Conservation (phyloP, 257 asterid genomes). For the Galeopsis tetrahit region DNA sequence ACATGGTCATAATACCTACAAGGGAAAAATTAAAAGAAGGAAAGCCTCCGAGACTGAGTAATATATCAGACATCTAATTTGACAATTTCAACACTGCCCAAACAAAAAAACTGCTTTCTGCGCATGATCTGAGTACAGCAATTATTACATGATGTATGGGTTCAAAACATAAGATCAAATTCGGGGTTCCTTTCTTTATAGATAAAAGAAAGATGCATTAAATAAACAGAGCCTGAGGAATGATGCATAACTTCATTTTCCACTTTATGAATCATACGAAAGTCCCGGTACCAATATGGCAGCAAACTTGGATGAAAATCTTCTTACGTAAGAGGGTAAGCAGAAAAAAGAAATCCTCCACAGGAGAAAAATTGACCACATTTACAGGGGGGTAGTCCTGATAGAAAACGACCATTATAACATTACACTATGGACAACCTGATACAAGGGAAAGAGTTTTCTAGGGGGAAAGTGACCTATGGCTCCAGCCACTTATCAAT, state of each 20-base stretch:
- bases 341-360: not conserved
- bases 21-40: constrained; percentile 6
- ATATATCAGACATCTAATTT: not conserved
- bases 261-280: not conserved
- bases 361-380: not conserved
- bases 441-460: not conserved
- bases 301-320: constrained; percentile 15
- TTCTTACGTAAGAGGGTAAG: not conserved
- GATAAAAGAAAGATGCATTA: constrained; percentile 8
- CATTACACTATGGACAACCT: not conserved
- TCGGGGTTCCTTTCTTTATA: not conserved
- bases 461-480: not conserved
- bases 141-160: not conserved
- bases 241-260: constrained; percentile 2
- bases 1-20: not conserved
- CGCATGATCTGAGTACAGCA: constrained; percentile 9
- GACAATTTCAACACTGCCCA: not conserved
- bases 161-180: not conserved
- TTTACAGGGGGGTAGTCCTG: too few relatives aligned
- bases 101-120: not conserved
- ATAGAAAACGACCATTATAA: too few relatives aligned
- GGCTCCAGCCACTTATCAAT: constrained; percentile 5
- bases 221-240: not conserved
- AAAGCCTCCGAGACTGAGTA: not conserved
- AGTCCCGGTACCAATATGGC: not conserved